phyloP scores from a whole-genome alignment of 2,329 filamentous ascomycete species.

The Diaporthe amygdali region DNA sequence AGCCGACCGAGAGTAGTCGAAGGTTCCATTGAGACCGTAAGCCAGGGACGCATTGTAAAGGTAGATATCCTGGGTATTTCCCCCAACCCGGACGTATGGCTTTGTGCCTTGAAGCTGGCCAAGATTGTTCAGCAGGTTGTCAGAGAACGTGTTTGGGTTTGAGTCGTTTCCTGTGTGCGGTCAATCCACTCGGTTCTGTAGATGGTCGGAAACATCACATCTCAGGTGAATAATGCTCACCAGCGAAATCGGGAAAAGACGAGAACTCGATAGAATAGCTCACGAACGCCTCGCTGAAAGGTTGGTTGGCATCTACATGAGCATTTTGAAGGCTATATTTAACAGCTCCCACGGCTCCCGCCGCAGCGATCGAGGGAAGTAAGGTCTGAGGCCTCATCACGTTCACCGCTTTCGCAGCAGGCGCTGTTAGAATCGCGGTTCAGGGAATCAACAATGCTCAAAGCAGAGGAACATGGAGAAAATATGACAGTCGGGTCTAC shows the following conservation, averaged over 20 bases:
- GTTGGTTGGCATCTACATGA: conserved; percentile 31
- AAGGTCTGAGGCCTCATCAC: background rate
- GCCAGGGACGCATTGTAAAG: conserved; percentile 60
- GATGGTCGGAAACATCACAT: conserved; percentile 47
- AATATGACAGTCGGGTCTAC: background rate
- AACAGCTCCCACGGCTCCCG: conserved; percentile 13
- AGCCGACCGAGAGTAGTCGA: conserved; percentile 51
- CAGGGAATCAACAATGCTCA: background rate
- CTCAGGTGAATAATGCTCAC: conserved; percentile 22
- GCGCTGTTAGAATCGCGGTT: background rate
- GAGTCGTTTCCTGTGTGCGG: conserved; percentile 57
- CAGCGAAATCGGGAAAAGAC: conserved; percentile 41
- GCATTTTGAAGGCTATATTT: conserved; percentile 25
- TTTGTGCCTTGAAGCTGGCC: conserved; percentile 58
- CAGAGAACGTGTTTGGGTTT: conserved; percentile 62
- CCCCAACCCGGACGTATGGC: conserved; percentile 66
- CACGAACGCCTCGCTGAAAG: conserved; percentile 44
- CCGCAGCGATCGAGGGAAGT: background rate
- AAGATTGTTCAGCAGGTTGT: conserved; percentile 64
- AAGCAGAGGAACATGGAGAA: background rate
- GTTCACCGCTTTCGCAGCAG: background rate
- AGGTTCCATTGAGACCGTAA: conserved; percentile 56
- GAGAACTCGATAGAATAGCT: conserved; percentile 47
- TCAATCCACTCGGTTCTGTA: conserved; percentile 55
- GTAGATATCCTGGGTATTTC: conserved; percentile 71